Evolutionary conservation across 2,329 filamentous ascomycete species (phyloP).

Genomic region (Cercospora citrullina): DNA sequence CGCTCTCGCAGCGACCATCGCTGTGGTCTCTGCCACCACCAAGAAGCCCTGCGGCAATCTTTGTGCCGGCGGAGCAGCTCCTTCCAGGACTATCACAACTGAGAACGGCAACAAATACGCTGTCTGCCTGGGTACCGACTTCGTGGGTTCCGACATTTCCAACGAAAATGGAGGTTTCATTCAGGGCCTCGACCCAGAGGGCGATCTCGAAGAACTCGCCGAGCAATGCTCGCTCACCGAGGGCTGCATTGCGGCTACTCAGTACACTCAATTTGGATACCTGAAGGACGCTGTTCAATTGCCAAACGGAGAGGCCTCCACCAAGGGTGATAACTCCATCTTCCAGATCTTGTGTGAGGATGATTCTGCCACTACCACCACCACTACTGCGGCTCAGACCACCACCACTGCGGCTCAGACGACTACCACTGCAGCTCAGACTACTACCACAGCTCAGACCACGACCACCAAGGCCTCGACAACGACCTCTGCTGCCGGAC

Average conservation of each 20-base stretch:
- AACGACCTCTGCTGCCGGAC: background rate
- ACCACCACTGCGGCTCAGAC: background rate
- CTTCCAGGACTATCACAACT: background rate
- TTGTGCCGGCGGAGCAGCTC: background rate
- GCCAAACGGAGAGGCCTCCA: background rate
- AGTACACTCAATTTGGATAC: background rate
- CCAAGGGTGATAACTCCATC: background rate
- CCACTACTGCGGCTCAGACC: background rate
- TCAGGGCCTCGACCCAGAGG: background rate
- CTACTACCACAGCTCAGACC: background rate
- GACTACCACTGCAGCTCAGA: background rate
- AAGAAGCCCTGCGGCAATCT: constrained; percentile 1
- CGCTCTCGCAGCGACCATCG: background rate
- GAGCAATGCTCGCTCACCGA: background rate
- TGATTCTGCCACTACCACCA: background rate
- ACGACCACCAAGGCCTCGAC: background rate
- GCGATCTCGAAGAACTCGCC: background rate
- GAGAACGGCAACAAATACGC: background rate
- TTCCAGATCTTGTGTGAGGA: constrained; percentile 4
- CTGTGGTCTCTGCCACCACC: background rate
- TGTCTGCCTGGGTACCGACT: background rate
- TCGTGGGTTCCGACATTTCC: background rate
- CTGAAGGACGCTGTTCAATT: background rate
- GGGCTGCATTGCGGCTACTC: background rate
- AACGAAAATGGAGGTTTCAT: background rate